Evolutionary conservation across 306 rosid genomes (phyloP).

Genomic region (Trifolium fragiferum): DNA sequence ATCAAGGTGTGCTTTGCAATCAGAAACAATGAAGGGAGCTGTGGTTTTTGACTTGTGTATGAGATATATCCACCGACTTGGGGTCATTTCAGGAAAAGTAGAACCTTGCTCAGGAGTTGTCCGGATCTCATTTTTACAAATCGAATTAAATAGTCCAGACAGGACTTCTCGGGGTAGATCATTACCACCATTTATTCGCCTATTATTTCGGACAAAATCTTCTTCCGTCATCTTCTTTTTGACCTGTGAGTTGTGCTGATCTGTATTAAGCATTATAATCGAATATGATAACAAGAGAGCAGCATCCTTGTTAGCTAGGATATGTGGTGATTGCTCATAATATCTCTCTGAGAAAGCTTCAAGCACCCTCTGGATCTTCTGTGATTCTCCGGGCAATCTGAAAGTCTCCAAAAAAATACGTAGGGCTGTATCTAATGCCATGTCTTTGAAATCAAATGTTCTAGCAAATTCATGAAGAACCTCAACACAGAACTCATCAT

Average conservation of each 20-base stretch:
- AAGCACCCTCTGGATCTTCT: slow-evolving; percentile 97
- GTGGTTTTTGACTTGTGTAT: slow-evolving; percentile 78
- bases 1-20: slow-evolving; percentile 84
- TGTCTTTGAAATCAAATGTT: slow-evolving; percentile 91
- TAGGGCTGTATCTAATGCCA: slow-evolving; percentile 87
- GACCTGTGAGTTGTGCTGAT: slow-evolving; percentile 91
- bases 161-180: slow-evolving; percentile 91
- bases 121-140: slow-evolving; percentile 90
- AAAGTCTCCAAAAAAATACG: slow-evolving; percentile 95
- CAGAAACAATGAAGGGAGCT: slow-evolving; percentile 83
- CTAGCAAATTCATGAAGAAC: slow-evolving; percentile 96
- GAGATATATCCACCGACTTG: slow-evolving; percentile 95
- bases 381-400: slow-evolving; percentile 96
- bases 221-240: slow-evolving; percentile 97
- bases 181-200: slow-evolving; percentile 88
- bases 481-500: slow-evolving; percentile 89
- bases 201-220: slow-evolving; percentile 86
- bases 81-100: slow-evolving; percentile 89
- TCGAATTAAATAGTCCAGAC: slow-evolving; percentile 78
- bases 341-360: slow-evolving; percentile 99
- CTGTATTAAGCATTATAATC: slow-evolving; percentile 89
- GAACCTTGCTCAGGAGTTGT: slow-evolving; percentile 91
- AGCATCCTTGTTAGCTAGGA: slow-evolving; percentile 91
- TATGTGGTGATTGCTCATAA: slow-evolving; percentile 81
- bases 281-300: slow-evolving; percentile 91